phyloP scores from a whole-genome alignment of 2,329 filamentous ascomycete species.

The Uncinocarpus reesii region DNA sequence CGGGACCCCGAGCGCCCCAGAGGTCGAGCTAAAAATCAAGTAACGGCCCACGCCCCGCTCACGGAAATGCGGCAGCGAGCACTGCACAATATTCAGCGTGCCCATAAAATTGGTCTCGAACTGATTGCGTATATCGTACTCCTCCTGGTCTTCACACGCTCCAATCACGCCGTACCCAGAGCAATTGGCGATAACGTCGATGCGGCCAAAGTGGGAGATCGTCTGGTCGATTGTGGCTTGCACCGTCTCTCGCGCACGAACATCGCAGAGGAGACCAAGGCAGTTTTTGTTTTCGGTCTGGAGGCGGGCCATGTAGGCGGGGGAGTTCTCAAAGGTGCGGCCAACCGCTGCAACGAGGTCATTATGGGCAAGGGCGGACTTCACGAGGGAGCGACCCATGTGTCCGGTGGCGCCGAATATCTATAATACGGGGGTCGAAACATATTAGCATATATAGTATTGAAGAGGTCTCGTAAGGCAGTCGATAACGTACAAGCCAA shows the following conservation, averaged over 20 bases:
- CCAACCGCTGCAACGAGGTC: slow-evolving; percentile 83
- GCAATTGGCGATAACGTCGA: slow-evolving; percentile 88
- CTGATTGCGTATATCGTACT: slow-evolving; percentile 86
- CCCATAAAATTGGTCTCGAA: slow-evolving; percentile 98
- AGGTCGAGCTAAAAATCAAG: slow-evolving; percentile 87
- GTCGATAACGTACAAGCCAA: slow-evolving; percentile 62
- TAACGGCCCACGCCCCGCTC: slow-evolving; percentile 67
- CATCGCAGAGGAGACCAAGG: slow-evolving; percentile 77
- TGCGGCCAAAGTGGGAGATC: slow-evolving; percentile 62
- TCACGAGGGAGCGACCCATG: slow-evolving; percentile 83
- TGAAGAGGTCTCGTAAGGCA: not conserved
- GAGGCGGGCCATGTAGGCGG: slow-evolving; percentile 60
- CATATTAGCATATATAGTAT: not conserved
- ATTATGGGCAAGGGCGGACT: slow-evolving; percentile 65
- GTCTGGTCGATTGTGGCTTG: slow-evolving; percentile 58
- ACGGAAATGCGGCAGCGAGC: slow-evolving; percentile 78
- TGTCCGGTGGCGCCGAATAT: slow-evolving; percentile 96
- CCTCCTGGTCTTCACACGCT: slow-evolving; percentile 92
- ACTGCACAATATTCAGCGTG: slow-evolving; percentile 82
- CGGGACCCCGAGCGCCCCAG: slow-evolving; percentile 83
- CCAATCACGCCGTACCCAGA: slow-evolving; percentile 93
- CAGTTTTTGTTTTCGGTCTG: slow-evolving; percentile 52
- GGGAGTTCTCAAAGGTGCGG: slow-evolving; percentile 64
- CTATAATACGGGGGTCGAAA: slow-evolving; percentile 36
- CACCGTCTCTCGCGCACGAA: slow-evolving; percentile 71